Base-by-base conservation (phyloP, 2,329 filamentous ascomycete genomes). In the Aureobasidium zeae region DNA sequence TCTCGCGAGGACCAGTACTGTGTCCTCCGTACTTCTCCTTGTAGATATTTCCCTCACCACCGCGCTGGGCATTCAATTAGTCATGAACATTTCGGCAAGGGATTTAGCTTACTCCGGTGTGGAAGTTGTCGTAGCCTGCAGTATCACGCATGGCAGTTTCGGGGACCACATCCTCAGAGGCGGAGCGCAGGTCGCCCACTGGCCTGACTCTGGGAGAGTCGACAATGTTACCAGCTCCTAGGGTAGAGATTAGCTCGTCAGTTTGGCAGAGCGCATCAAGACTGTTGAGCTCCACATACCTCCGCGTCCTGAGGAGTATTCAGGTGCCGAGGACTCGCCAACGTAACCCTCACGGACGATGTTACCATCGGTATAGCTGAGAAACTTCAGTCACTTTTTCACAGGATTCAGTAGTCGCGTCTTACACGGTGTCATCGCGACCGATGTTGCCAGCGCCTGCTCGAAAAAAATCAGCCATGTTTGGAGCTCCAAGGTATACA, bases 361-460 rank as follows among this genome's bases (percentile, higher is more conserved):
- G 51, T 57, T 60, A 48, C 61, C 67, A 49, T 69, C 67, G 33
- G 60, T 59, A 55, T 70, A 70, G 37, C 55, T 57, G 38, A 26
- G 28, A 15, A 17, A 6, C 3, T 25, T 17, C 19, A 5, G 22
- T 37, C 20, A 42, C 28, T 11, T 4, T 21, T 11, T 25, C 22
- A 25, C 22, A 7, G 13, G n/a, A 12, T 7, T 22, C 4, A 13
- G 9, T 15, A 29, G 13, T 17, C 2, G 9, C 25, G 20, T n/a
- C 57, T 34, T 59, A 70, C 62, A 65, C 54, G 20, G 62, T 67
- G 21, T 55, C 38, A 53, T 77, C 74, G 24, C 62, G 63, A 46
- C 71, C 68, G 49, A 77, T 77, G 57, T 78, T 78, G 49, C 73
- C 74, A 49, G 72, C 69, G 51, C 74, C 74, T 77, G 48, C 24